Base-by-base conservation (phyloP, 2,329 filamentous ascomycete genomes). In the Aspergillus piperis region DNA sequence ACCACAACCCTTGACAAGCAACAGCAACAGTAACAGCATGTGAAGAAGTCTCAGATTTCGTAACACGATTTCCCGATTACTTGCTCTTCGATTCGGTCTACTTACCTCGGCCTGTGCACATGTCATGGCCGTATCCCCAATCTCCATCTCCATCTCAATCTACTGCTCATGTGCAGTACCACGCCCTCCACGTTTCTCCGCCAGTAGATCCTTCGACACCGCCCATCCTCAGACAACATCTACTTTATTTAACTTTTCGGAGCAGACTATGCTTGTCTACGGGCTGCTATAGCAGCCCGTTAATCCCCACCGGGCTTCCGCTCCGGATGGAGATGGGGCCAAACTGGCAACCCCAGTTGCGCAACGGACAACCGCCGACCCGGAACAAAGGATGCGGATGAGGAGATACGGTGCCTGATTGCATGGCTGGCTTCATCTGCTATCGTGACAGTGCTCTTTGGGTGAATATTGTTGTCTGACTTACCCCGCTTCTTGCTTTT, bases 231-330 rank as follows among this genome's bases (percentile, higher is more conserved):
- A 36, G 32, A 36, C 47, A 17, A 30, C 47, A 7, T 27, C 15
- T 49, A 49, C 47, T 49, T 32, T 49, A 49, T 17, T 49, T 17
- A 17, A 49, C 47, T 49, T 49, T 49, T 44, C 41, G 41, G 41
- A 19, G 10, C 19, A 36, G 32, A 10, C 17, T 13, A 44, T 44
- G 15, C 41, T 21, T 44, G 19, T 44, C 17, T 11, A 10, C 19
- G 19, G 32, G 4, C 41, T 6, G 32, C 41, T 21, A 21, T 44
- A 19, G 41, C 17, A 17, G 10, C 2, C 23, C 23, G 6, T 48
- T 27, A 8, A 27, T 32, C 47, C 17, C 47, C 47, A 49, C 47
- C 47, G 47, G 47, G 21, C 13, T n/a, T 32, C 47, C 47, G 47
- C n/a, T 25, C 47, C 23, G 47, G n/a, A 13, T 32, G 23, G n/a